A percentile compares a stretch with the other conserved stretches of the same genome.
Conservation (phyloP, 345 rosid species). For the Eucalyptus polybractea region DNA sequence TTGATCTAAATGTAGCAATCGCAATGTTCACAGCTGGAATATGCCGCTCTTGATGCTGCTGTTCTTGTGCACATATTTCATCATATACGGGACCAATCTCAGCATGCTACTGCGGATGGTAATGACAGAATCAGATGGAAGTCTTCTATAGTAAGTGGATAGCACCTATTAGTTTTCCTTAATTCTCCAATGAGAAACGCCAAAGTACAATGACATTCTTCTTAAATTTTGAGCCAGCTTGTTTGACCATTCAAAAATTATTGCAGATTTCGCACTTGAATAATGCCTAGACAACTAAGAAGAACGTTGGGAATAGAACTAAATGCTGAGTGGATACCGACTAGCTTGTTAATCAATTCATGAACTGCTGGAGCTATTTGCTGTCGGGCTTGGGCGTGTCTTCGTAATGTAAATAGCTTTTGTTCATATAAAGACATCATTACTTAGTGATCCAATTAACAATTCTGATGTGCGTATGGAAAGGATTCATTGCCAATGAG, state of each 20-base stretch:
- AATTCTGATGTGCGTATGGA: neutral
- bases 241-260: neutral
- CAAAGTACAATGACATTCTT: neutral
- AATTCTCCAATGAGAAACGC: neutral
- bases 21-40: constrained; percentile 57
- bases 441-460: neutral
- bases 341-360: neutral
- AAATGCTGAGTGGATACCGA: neutral
- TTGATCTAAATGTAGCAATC: neutral
- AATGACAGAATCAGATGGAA: constrained; percentile 50
- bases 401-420: neutral
- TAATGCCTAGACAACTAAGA: constrained; percentile 24
- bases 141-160: constrained; percentile 57
- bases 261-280: constrained; percentile 50
- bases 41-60: constrained; percentile 88
- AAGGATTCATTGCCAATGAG: neutral
- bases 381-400: too few relatives aligned
- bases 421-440: neutral
- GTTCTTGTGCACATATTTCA: constrained; percentile 72
- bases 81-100: constrained; percentile 26
- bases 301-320: neutral
- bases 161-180: neutral
- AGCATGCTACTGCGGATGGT: constrained; percentile 16
- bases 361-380: neutral
- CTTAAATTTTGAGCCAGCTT: neutral